phyloP scores from a whole-genome alignment of 2,329 filamentous ascomycete species.

The Trichophyton verrucosum region DNA sequence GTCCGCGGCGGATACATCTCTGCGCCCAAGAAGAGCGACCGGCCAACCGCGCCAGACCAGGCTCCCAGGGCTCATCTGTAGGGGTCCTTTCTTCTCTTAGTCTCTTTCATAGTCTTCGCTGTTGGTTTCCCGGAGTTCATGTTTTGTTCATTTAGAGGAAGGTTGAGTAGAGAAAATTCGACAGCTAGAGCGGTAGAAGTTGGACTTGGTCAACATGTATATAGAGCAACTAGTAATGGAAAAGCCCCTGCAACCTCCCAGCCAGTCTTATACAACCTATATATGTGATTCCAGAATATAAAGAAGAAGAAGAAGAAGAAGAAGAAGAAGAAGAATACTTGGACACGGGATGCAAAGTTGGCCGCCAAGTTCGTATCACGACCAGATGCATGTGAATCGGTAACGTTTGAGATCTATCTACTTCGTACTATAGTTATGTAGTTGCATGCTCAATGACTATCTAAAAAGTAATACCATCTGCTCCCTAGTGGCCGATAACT shows the following conservation, averaged over 20 bases:
- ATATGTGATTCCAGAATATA: no score
- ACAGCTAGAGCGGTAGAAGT: not conserved
- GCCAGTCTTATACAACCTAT: not conserved
- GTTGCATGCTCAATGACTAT: no score
- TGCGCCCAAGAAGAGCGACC: slow-evolving; percentile 45
- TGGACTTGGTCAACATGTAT: not conserved
- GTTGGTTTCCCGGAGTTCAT: not conserved
- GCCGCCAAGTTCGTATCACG: no score
- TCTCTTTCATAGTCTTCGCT: not conserved
- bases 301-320: no score
- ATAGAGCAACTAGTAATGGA: not conserved
- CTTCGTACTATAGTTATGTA: no score
- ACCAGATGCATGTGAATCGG: no score
- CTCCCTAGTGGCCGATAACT: no score
- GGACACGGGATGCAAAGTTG: not conserved
- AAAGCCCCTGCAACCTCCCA: not conserved
- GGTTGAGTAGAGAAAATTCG: not conserved
- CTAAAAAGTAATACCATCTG: no score
- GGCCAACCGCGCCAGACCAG: slow-evolving; percentile 16
- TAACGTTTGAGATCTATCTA: no score
- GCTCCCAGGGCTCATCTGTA: not conserved
- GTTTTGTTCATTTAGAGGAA: not conserved
- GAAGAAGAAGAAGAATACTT: not conserved
- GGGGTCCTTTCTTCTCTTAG: not conserved
- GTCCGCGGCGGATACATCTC: slow-evolving; percentile 43